Evolutionary conservation across 1,139 yeast species (phyloP).

Genomic region (Hemisphaericaspora subhashii): DNA sequence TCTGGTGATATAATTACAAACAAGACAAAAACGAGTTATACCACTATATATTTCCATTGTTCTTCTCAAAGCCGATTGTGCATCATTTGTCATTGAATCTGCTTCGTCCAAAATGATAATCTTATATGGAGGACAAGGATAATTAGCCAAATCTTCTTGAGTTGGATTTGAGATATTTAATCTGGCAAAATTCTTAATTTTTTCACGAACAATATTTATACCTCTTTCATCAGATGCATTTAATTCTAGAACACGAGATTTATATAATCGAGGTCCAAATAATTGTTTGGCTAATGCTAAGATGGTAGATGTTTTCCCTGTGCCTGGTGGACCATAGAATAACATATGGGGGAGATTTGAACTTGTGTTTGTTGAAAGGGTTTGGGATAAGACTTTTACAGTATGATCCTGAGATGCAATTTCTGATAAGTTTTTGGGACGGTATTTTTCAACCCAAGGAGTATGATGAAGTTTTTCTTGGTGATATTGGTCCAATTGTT

Average conservation of each 20-base stretch:
- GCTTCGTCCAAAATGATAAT: constrained; percentile 90
- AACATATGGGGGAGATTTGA: constrained; percentile 94
- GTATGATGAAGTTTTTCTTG: constrained; percentile 51
- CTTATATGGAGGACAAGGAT: constrained; percentile 95
- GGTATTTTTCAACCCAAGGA: constrained; percentile 81
- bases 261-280: constrained; percentile 69
- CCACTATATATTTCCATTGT: constrained; percentile 94
- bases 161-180: constrained; percentile 81
- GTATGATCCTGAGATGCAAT: constrained; percentile 93
- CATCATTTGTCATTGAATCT: constrained; percentile 98
- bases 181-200: constrained; percentile 89
- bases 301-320: constrained; percentile 93
- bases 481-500: constrained; percentile 21
- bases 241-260: constrained; percentile 80
- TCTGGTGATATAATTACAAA: constrained; percentile 93
- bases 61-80: constrained; percentile 91
- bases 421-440: constrained; percentile 82
- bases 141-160: constrained; percentile 60
- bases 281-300: constrained; percentile 83
- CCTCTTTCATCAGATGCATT: constrained; percentile 98
- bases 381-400: constrained; percentile 76
- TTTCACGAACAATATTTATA: constrained; percentile 87
- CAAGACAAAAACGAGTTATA: constrained; percentile 88
- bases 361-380: constrained; percentile 50
- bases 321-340: constrained; percentile 97